A percentile compares a stretch with the other conserved stretches of the same genome.
phyloP scores from a whole-genome alignment of 352 stramenopile genomes.

The Phytophthora aleatoria region DNA sequence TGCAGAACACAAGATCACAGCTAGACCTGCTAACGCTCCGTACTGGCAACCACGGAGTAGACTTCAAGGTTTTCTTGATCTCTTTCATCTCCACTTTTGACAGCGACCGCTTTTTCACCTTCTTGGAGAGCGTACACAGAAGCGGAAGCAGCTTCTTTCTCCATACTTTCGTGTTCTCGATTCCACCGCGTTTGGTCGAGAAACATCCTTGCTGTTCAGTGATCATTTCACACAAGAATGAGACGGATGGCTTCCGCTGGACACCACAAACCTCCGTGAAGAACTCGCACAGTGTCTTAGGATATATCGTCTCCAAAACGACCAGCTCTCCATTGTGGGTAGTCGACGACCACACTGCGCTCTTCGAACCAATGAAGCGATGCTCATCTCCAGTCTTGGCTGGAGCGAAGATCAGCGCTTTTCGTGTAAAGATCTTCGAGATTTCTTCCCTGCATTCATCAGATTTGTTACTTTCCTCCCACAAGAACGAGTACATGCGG shows the following conservation, averaged over 20 bases:
- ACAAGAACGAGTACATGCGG: constrained; percentile 49
- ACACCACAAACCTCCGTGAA: constrained; percentile 73
- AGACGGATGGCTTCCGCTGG: constrained; percentile 59
- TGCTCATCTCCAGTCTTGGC: background rate
- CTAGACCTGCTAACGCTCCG: constrained; percentile 13
- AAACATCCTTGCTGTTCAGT: constrained; percentile 7
- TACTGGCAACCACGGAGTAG: constrained; percentile 41
- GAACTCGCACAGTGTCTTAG: constrained; percentile 55
- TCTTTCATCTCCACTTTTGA: constrained; percentile 43
- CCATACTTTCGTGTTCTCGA: constrained; percentile 38
- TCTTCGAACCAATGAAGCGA: constrained; percentile 34
- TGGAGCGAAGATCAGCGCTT: constrained; percentile 36
- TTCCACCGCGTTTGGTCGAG: background rate
- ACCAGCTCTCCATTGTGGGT: constrained; percentile 36
- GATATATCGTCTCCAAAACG: constrained; percentile 58
- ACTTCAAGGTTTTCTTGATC: constrained; percentile 55
- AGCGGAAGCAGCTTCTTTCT: constrained; percentile 48
- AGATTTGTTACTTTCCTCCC: constrained; percentile 41
- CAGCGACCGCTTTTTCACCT: constrained; percentile 48
- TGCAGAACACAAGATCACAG: constrained; percentile 27
- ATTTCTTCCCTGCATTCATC: constrained; percentile 25
- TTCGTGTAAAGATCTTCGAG: constrained; percentile 30
- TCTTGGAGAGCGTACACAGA: constrained; percentile 45
- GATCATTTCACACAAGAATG: constrained; percentile 48
- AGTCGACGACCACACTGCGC: constrained; percentile 52